Evolutionary conservation across 139 green algal species (phyloP).

Genomic region (Microglena sp.): DNA sequence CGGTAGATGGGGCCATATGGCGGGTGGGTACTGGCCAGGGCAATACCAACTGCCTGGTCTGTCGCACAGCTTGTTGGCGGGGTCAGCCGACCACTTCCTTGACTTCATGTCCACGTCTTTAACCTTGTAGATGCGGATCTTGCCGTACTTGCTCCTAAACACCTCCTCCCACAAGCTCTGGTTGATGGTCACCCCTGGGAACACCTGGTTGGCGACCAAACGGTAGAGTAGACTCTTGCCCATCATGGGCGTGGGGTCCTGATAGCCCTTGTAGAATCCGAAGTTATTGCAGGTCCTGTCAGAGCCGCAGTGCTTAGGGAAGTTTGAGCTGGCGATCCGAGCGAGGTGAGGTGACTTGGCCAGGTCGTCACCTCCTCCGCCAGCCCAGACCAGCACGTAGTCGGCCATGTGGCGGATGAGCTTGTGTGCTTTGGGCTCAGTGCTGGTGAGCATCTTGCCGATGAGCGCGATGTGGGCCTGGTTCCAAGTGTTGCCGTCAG

Average conservation of each 20-base stretch:
- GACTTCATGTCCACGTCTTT: slow-evolving; percentile 7
- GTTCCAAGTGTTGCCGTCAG: slow-evolving; percentile 96
- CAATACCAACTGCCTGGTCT: slow-evolving; percentile 1
- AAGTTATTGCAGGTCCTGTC: too few relatives aligned
- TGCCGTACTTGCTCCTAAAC: slow-evolving; percentile 6
- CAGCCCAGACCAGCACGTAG: slow-evolving; percentile 13
- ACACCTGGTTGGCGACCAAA: background rate
- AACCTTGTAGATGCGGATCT: too few relatives aligned
- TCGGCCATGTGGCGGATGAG: slow-evolving; percentile 8
- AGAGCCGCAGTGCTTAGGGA: background rate
- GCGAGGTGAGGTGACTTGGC: slow-evolving; percentile 11
- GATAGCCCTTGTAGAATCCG: background rate
- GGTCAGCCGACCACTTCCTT: background rate
- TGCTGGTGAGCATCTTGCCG: slow-evolving; percentile 26
- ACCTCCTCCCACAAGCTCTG: slow-evolving; percentile 8
- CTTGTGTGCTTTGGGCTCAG: slow-evolving; percentile 31
- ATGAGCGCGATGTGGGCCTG: slow-evolving; percentile 92
- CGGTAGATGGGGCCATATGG: too few relatives aligned
- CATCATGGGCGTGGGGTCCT: slow-evolving; percentile 2
- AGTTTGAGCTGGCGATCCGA: slow-evolving; percentile 7
- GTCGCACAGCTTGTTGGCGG: slow-evolving; percentile 7
- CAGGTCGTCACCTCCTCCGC: slow-evolving; percentile 5
- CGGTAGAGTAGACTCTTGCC: slow-evolving; percentile 6
- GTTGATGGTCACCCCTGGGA: background rate
- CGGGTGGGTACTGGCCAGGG: too few relatives aligned